Base-by-base conservation (phyloP, 495 filamentous ascomycete genomes). In the Astrothelium subdiscretum region DNA sequence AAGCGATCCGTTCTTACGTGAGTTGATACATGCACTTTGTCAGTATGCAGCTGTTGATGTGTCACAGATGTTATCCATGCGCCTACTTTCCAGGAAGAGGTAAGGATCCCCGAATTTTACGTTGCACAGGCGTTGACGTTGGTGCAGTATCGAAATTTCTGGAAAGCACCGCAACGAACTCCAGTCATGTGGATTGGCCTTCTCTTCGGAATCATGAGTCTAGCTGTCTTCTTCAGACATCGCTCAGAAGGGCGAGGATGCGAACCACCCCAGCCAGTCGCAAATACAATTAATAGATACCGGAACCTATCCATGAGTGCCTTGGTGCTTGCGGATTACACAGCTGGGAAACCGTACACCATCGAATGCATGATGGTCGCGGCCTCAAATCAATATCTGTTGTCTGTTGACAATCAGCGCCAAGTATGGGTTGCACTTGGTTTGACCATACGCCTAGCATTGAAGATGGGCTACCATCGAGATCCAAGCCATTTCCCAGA, bases 401-500 rank as follows among this genome's bases (percentile, higher is more conserved):
- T 67, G n/a, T 62, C 64, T 59, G 64, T 68, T 31, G 66, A 73
- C 48, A 59, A 65, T 31, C 70, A 73, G 32, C 62, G 67, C 11
- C 67, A 69, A 32, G 61, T 75, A 1, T 75, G 71, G 71, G 62
- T 74, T 3, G 66, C 71, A 63, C 62, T 70, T 18, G 72, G 71
- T 22, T 66, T 74, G 29, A 65, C 68, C 10, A 44, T 71, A 10
- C 68, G 72, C 15, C 52, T 74, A 15, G 69, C 72, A 3, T 58
- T 74, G 57, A 38, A 71, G 22, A 75, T 74, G 73, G 73, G 73
- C 13, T 73, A 69, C 60, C 73, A 76, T 59, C 67, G 73, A 26
- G 73, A 76, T 26, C 60, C 68, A 2, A 71, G 69, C 18, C 63
- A 67, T 61, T 74, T 71, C 58, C 67, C 65, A 10, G 62, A 64